Evolutionary conservation across 1,284 basidiomycete species (phyloP), one percentile per base, ranked within the genome.

Genomic region (Gastroboletus turbinatus): DNA sequence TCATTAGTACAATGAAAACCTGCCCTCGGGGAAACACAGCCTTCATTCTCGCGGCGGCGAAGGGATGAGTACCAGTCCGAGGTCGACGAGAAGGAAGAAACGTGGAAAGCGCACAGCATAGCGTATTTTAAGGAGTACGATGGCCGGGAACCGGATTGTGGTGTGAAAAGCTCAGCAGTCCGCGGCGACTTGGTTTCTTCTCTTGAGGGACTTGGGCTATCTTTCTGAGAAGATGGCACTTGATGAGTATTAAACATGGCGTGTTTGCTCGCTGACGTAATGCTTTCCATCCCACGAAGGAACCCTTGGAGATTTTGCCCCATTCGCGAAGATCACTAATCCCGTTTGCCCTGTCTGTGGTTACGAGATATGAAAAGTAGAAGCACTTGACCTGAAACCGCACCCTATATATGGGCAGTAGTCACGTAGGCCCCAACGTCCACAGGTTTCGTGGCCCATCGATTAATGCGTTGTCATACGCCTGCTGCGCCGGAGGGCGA

Each of bases 1-100:
- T 70, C 66, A 68, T 67, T 44, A 56, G 17, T 46, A 42, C 44
- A 52, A 67, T 71, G 69, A 70, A 67, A 65, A 43, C 67, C 63
- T 68, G 56, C 67, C 57, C 42, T 55, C 19, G 45, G 49, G 43
- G 52, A 53, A 58, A 53, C 47, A 49, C 61, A 33, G 35, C 43
- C 53, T 46, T 55, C 58, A 44, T 56, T 55, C 56, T 54, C 27
- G 50, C 39, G 16, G 50, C 52, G 62, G 55, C 23, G 25, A 19
- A 50, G 50, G 48, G 45, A 42, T 21, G 48, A 48, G 19, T 21
- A 33, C 29, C 29, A 30, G 29, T 30, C 29, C 27, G 36, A 58
- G 35, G 50, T 43, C 50, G 35, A 43, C 40, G 36, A 68, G 43
- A 51, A 52, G 40, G 59, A 54, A 57, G 48, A 51, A 62, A 55